Base-by-base conservation (phyloP, 2,329 filamentous ascomycete genomes). In the Bipolaris victoriae region DNA sequence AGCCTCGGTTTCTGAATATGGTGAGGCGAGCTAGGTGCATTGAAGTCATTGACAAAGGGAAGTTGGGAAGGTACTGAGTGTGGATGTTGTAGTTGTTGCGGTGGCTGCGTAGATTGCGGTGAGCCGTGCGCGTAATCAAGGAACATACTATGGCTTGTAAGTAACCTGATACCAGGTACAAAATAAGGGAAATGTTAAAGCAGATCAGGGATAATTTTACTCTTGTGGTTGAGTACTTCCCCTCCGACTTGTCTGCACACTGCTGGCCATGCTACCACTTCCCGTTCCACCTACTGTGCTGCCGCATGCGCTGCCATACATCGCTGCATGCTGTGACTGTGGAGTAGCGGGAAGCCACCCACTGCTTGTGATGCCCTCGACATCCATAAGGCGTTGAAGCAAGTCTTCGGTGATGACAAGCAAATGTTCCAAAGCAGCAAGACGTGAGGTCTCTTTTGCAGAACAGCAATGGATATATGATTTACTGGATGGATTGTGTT, bases 331-430 rank as follows among this genome's bases (percentile, higher is more conserved):
- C 18, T 73, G 69, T 24, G 68, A 63, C 43, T 73, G 70, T 20
- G 71, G 62, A n/a, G 71, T 75, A 11, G 65, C 63, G 11, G 73
- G 71, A 18, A 76, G 57, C 73, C 72, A 76, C n/a, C 72, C 72
- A 53, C 64, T 70, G 50, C 72, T 73, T 13, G 62, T 65, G 45
- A 76, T 75, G 5, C 71, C 71, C 55, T 75, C 70, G 7, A 62
- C 52, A 24, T 74, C 72, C 40, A 76, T 62, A 22, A 76, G 61
- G 16, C 72, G 61, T 29, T 73, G 64, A 20, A 75, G 56, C 7
- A 75, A 52, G 41, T 75, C 72, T 56, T 76, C 73, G 7, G 71
- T 75, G 45, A 75, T 74, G 52, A 75, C 68, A 18, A 76, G 72
- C 15, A 75, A 52, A 39, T 75, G 73, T 45, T 76, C 72, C 26